Conservation (phyloP, 257 asterid genomes). For the Hygrophila difformis region DNA sequence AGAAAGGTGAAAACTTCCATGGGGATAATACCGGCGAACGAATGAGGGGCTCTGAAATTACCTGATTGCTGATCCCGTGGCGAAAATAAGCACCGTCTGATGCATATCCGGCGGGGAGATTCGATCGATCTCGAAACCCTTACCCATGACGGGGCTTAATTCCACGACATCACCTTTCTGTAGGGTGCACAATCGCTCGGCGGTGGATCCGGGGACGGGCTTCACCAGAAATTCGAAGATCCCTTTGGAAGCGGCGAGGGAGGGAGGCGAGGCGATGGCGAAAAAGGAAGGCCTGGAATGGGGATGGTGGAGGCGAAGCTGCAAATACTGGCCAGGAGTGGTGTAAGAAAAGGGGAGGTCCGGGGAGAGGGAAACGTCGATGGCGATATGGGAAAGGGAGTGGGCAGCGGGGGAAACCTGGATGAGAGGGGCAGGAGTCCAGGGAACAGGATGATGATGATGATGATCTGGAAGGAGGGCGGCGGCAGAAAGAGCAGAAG, state of each 20-base stretch:
- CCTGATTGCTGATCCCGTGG: conserved; percentile 97
- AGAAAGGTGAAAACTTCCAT: too few species aligned
- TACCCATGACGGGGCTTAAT: conserved; percentile 63
- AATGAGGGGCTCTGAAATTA: too few species aligned
- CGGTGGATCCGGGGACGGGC: conserved; percentile 65
- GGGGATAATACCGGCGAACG: too few species aligned
- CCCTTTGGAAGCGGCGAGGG: conserved; percentile 45
- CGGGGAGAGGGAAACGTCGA: conserved; percentile 79
- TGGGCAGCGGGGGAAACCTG: conserved; percentile 64
- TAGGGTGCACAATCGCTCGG: conserved; percentile 66
- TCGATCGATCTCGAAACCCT: conserved; percentile 59
- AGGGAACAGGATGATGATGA: conserved; percentile 39
- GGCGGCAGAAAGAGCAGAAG: conserved; percentile 41
- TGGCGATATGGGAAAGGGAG: conserved; percentile 43
- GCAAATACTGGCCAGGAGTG: conserved; percentile 71
- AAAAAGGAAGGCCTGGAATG: conserved; percentile 45
- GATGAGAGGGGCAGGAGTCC: conserved; percentile 48
- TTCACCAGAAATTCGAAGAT: conserved; percentile 74
- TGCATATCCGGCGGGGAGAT: conserved; percentile 59
- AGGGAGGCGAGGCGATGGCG: conserved; percentile 86
- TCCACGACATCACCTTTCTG: conserved; percentile 75
- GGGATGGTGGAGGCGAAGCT: conserved; percentile 50
- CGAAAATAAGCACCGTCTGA: conserved; percentile 76
- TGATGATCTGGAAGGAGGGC: conserved; percentile 43
- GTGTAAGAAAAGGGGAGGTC: conserved; percentile 60